Evolutionary conservation across 1,139 yeast species (phyloP), one percentile per base, ranked within the genome.

Genomic region (Candida labiduridarum): DNA sequence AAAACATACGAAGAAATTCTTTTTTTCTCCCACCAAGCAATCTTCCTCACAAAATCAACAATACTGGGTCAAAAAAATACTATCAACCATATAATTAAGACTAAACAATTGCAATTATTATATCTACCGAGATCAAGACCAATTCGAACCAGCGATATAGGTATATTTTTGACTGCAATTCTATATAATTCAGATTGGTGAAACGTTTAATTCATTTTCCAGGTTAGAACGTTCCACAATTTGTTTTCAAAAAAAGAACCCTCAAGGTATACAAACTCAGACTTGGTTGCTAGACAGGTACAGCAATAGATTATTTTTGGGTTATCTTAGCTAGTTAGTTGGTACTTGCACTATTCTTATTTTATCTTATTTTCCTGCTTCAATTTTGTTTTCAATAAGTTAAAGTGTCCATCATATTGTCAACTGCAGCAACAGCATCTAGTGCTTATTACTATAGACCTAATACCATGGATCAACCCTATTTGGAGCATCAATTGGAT

Each of bases 391-490:
- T 11, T 19, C 41, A 38, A 22, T 12, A 38, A 38, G 15, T 22
- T 12, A 22, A 38, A 38, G 41, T 38, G 34, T 33, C 45, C 38
- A 31, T 31, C 54, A 52, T 47, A 38, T 46, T 52, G 54, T 47
- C 54, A 48, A 45, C 49, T 18, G 29, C 46, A 44, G 35, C 49
- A 27, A 41, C 52, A 49, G 41, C 43, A 22, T 42, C 36, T 16
- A 14, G 45, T 42, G 45, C 38, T 42, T 16, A 11, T 22, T 31
- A 42, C 30, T 41, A 29, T 15, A 36, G 35, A 46, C 45, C 49
- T 27, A 47, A 46, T 41, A 58, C 42, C 38, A 69, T 70, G 75
- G 76, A 71, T 53, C 75, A 69, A 54, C 72, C 65, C 54, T 69
- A 63, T 60, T 62, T 68, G 52, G 74, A 68, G 45, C 56, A 64